Base-by-base conservation (phyloP, 441 rosid species). In the Euphorbia corollata region DNA sequence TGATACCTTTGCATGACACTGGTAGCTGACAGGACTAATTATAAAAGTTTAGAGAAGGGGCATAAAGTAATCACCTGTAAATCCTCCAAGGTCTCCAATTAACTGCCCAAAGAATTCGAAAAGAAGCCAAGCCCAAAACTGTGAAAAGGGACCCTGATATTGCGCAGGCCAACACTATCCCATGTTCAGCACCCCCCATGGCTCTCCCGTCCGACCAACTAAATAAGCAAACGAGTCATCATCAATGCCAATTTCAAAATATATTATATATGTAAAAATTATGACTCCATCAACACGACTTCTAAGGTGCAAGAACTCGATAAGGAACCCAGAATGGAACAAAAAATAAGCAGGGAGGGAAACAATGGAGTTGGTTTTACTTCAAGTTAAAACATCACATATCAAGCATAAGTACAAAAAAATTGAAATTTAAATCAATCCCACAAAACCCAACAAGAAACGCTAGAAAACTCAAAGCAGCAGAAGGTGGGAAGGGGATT, bases 41-140 rank as follows among this genome's bases (percentile, higher is more conserved):
- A 43, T 6, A 64, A 48, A 70, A 68, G 43, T 19, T 62, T 24
- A 12, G 10, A 71, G 63, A 66, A 54, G 5, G 19, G 13, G 8
- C 15, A 3, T 13, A 8, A 57, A 6, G 38, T 19, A 50, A 18
- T 69, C 77, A 94, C 99, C 99, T 92, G 70, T 92, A 95, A 72
- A 92, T 89, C 83, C 98, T 81, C 99, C 98, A 95, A 9, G 99
- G 98, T 73, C 99, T 86, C 99, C 99, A 92, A 79, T 95, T 95
- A 74, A 92, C 98, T 4, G 87, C 86, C 99, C 92, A 92, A 16
- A 95, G 92, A 69, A 92, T 87, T 68, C 84, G 83, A 80, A 87
- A 90, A 4, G 99, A 95, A 70, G 91, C 86, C 61, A 70, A 84
- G 80, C 97, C 92, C 71, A 88, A 74, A 85, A 85, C 81, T 5